phyloP scores from a whole-genome alignment of 2,329 filamentous ascomycete species.

The Calonectria pauciramosa region DNA sequence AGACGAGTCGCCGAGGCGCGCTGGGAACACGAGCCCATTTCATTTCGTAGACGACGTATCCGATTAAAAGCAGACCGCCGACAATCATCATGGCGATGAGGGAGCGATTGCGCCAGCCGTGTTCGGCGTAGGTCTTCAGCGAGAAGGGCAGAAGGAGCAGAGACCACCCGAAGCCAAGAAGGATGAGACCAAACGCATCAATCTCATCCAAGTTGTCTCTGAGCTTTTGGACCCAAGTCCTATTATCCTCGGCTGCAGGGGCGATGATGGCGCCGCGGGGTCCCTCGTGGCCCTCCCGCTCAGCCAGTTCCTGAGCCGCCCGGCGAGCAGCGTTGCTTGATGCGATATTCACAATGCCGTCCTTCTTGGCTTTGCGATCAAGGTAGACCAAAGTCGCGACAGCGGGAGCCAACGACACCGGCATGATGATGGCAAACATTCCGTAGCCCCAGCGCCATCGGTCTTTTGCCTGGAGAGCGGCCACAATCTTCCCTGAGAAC shows the following conservation, averaged over 20 bases:
- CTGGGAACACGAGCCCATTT: conserved; percentile 45
- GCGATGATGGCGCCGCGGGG: conserved; percentile 38
- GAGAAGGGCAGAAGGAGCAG: conserved; percentile 79
- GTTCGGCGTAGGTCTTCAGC: conserved; percentile 59
- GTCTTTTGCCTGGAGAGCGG: conserved; percentile 50
- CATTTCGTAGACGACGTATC: conserved; percentile 63
- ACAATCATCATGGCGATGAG: conserved; percentile 60
- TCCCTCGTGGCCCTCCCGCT: conserved; percentile 29
- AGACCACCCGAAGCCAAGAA: conserved; percentile 63
- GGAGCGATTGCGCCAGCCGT: conserved; percentile 57
- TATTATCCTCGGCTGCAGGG: conserved; percentile 26
- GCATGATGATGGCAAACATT: conserved; percentile 71
- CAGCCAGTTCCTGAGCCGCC: conserved; percentile 33
- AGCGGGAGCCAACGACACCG: conserved; percentile 67
- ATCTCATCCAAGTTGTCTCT: conserved; percentile 58
- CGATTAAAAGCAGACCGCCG: conserved; percentile 55
- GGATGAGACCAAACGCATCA: conserved; percentile 55
- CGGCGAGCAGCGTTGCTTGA: conserved; percentile 54
- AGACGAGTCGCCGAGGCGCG: conserved; percentile 43
- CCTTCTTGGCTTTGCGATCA: conserved; percentile 67
- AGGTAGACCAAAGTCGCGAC: conserved; percentile 67
- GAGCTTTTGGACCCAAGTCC: conserved; percentile 39
- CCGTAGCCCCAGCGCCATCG: conserved; percentile 65
- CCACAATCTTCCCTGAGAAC: conserved; percentile 56
- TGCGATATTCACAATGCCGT: conserved; percentile 58